Evolutionary conservation across 1,284 basidiomycete species (phyloP), one percentile per base, ranked within the genome.

Genomic region (Lentinula novae-zelandiae): DNA sequence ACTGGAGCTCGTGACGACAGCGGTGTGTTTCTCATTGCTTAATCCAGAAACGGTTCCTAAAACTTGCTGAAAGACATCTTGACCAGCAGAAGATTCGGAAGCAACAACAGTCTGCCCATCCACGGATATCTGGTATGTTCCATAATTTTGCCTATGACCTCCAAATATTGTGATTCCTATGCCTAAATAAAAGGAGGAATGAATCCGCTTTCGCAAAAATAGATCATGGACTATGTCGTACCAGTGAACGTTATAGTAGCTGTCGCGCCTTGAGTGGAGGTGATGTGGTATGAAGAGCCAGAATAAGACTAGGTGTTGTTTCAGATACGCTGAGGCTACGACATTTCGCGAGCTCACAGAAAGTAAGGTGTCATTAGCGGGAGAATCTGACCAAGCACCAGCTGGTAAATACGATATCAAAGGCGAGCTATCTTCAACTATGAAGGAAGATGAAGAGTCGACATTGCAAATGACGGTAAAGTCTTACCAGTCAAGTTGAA

Each of bases 151-250:
- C 61, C 75, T 68, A 42, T 70, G 72, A 13, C 78, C 79, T 38
- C 83, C 83, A 65, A 76, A 81, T 55, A 85, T 67, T 67, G 77
- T 78, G 56, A 84, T 74, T 61, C 17, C 44, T 17, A 82, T 85
- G 20, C 83, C 82, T 76, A 64, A 67, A 27, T 27, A 27, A 4
- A 27, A 27, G 27, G 27, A 64, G 72, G 12, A 12, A 3, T 53
- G 2, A 3, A 50, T 31, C 33, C 22, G 17, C 27, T 36, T 13
- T 7, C 4, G 40, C 17, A n/a, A 53, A 9, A 4, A 44, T 52
- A 17, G 60, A 56, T 52, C 58, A 57, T 40, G 52, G 52, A 52
- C 54, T 40, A 58, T 60, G 46, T 54, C 58, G 39, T 57, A 77
- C 79, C 79, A 64, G 75, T 74, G 64, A 81, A 81, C 10, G 68